Percentiles rank a stretch among this genome's conserved stretches.
These are phyloP conservation scores for Auricularia heimuer DNA, from an alignment of 768 basidiomycete genomes.

Conservation along the genomic window DNA sequence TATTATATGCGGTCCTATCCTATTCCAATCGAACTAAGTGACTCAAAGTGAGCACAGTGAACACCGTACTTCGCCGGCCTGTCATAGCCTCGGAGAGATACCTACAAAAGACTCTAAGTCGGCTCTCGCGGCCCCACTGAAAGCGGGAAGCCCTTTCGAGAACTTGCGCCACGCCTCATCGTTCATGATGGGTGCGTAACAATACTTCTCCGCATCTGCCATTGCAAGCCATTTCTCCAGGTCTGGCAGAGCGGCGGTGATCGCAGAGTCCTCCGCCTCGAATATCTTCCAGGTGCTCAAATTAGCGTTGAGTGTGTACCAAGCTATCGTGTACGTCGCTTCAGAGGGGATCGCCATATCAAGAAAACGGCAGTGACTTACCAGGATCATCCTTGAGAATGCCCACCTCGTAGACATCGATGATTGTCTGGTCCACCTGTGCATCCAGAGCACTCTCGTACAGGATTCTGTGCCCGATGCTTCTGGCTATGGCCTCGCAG, in stretches of 20 bases:
- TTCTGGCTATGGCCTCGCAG: slow-evolving; percentile 35
- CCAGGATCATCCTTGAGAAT: not conserved
- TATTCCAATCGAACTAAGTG: no score
- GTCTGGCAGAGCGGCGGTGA: not conserved
- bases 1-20: no score
- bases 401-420: not conserved
- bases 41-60: no score
- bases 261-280: not conserved
- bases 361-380: not conserved
- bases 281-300: not conserved
- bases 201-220: not conserved
- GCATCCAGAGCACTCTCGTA: slow-evolving; percentile 18
- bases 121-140: no score
- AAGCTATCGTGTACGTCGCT: not conserved
- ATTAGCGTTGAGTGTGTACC: not conserved
- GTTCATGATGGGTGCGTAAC: not conserved
- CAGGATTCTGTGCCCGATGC: slow-evolving; percentile 22
- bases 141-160: no score
- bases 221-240: not conserved
- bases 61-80: no score
- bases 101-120: no score
- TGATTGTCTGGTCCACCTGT: not conserved
- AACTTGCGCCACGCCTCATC: not conserved
- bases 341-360: not conserved
- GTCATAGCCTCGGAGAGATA: no score